Conservation (phyloP, 768 basidiomycete species). For the Mycena galericulata region DNA sequence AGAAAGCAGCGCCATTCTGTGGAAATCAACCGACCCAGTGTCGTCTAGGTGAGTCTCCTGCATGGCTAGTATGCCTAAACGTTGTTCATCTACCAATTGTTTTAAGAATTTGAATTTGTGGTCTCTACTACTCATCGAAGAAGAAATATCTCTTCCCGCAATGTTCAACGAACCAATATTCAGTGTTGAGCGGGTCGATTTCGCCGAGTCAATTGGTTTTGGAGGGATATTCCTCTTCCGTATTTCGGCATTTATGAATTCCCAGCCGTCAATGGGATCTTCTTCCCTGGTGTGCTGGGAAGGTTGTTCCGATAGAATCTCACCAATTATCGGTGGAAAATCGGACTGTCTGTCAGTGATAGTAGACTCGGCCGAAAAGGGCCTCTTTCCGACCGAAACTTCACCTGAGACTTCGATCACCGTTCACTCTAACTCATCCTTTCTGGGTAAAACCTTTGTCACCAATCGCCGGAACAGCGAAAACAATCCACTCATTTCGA, state of each 20-base stretch:
- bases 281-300: too few relatives aligned
- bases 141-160: conserved; percentile 16
- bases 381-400: too few relatives aligned
- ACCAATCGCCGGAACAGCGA: too few relatives aligned
- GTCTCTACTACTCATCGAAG: not conserved
- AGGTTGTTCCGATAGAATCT: too few relatives aligned
- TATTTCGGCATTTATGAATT: not conserved
- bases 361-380: too few relatives aligned
- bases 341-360: too few relatives aligned
- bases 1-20: too few relatives aligned
- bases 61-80: conserved; percentile 33
- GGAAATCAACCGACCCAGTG: conserved; percentile 2
- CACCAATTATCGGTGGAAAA: too few relatives aligned
- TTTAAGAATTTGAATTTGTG: conserved; percentile 39
- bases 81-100: conserved; percentile 23
- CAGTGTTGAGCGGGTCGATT: conserved; percentile 20
- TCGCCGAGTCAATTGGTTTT: not conserved
- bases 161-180: conserved; percentile 32
- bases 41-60: conserved; percentile 40
- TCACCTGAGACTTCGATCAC: too few relatives aligned
- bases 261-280: not conserved
- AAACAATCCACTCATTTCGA: too few relatives aligned
- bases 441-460: too few relatives aligned
- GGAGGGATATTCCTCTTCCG: not conserved
- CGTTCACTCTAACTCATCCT: too few relatives aligned